These are phyloP conservation scores for Juncus inflexus DNA, from an alignment of 176 grass and related monocot genomes.

Conservation along the genomic window DNA sequence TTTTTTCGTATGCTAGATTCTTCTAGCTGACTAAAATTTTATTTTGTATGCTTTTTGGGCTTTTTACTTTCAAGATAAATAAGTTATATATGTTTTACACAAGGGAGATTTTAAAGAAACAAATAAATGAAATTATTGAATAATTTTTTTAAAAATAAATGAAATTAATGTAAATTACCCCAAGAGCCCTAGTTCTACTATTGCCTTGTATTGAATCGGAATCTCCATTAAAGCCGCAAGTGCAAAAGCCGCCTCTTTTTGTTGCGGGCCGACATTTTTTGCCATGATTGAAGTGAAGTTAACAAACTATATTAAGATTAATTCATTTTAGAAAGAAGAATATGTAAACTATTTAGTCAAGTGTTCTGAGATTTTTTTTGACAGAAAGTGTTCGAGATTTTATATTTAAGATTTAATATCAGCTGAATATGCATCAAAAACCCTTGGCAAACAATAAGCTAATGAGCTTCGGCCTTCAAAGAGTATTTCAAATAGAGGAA, in stretches of 20 bases:
- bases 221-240: slow-evolving; percentile 93
- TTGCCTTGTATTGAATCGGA: slow-evolving; percentile 89
- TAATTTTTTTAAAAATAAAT: neutral
- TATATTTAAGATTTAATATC: too few relatives aligned
- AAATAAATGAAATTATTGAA: neutral
- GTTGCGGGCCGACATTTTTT: slow-evolving; percentile 36
- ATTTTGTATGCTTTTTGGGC: neutral
- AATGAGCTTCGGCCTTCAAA: too few relatives aligned
- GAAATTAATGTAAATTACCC: slow-evolving; percentile 31
- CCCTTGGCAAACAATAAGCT: too few relatives aligned
- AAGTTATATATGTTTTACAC: neutral
- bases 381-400: too few relatives aligned
- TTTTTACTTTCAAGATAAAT: neutral
- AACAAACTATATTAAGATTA: slow-evolving; percentile 51
- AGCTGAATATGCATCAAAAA: too few relatives aligned
- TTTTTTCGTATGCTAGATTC: neutral
- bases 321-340: too few relatives aligned
- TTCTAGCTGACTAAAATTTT: neutral
- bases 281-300: slow-evolving; percentile 87
- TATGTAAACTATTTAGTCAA: too few relatives aligned
- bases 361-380: too few relatives aligned
- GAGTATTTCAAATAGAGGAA: too few relatives aligned
- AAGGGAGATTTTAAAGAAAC: neutral
- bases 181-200: slow-evolving; percentile 76
- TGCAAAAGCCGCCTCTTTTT: slow-evolving; percentile 80